A percentile compares a stretch with the other conserved stretches of the same genome.
phyloP scores from a whole-genome alignment of 306 rosid species.

The Glycine soja region DNA sequence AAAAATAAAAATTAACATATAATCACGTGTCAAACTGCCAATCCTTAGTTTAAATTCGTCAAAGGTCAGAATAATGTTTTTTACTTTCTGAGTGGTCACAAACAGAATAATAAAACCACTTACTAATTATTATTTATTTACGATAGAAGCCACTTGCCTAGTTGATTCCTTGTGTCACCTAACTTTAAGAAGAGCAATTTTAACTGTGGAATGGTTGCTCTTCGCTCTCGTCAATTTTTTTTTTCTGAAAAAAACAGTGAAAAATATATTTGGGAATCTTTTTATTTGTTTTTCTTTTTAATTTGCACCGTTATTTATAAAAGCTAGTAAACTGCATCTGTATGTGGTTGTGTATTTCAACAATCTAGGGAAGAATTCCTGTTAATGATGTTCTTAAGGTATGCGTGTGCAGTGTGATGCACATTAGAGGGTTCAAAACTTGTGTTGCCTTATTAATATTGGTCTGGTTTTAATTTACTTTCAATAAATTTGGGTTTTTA shows the following conservation, averaged over 20 bases:
- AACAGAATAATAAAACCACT: not conserved
- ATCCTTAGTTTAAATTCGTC: slow-evolving; percentile 24
- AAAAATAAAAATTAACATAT: no score
- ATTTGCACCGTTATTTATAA: not conserved
- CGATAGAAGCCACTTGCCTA: not conserved
- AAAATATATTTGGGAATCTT: not conserved
- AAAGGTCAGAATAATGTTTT: slow-evolving; percentile 18
- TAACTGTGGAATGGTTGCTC: not conserved
- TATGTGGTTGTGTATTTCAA: not conserved
- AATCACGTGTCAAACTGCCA: slow-evolving; percentile 31
- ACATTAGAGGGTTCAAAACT: slow-evolving; percentile 8
- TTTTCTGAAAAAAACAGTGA: not conserved
- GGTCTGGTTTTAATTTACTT: not conserved
- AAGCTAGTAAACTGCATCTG: not conserved
- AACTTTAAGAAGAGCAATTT: not conserved
- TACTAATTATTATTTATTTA: not conserved
- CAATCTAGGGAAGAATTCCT: not conserved
- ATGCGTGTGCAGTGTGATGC: slow-evolving; percentile 13
- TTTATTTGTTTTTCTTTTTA: not conserved
- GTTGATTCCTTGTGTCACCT: no score
- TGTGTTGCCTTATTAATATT: not conserved
- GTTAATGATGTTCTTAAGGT: not conserved
- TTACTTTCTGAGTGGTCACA: not conserved
- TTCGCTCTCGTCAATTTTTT: not conserved
- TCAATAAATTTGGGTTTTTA: not conserved